Evolutionary conservation across 768 basidiomycete species (phyloP).

Genomic region (Cystoderma amianthinum): DNA sequence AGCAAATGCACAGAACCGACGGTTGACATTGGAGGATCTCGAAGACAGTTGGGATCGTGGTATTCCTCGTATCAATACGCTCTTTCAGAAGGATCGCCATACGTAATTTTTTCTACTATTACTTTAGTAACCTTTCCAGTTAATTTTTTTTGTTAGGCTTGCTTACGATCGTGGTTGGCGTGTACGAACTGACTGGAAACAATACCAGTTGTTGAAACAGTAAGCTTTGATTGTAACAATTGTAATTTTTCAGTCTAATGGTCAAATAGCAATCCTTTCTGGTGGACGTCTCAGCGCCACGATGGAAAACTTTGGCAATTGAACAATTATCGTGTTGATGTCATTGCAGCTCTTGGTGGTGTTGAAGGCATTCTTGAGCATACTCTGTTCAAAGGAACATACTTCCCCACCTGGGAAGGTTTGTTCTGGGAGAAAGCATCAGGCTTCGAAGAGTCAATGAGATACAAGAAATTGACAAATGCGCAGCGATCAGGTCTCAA

Average conservation of each 20-base stretch:
- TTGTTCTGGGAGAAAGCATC: slow-evolving; percentile 99
- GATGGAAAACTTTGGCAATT: slow-evolving; percentile 96
- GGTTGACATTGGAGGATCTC: slow-evolving; percentile 93
- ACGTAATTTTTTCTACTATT: slow-evolving; percentile 42
- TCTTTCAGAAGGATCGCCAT: slow-evolving; percentile 98
- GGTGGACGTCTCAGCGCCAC: slow-evolving; percentile 98
- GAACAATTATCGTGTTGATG: slow-evolving; percentile 98
- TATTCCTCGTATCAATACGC: slow-evolving; percentile 96
- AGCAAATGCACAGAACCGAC: slow-evolving; percentile 97
- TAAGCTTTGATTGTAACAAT: slow-evolving; percentile 33
- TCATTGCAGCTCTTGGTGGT: slow-evolving; percentile 95
- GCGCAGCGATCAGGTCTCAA: slow-evolving; percentile 97
- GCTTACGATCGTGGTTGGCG: slow-evolving; percentile 99
- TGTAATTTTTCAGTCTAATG: too few relatives aligned
- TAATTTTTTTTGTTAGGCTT: slow-evolving; percentile 36
- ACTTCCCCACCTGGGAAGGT: slow-evolving; percentile 96
- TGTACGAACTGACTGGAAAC: slow-evolving; percentile 96
- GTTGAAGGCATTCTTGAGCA: slow-evolving; percentile 96
- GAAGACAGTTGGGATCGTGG: slow-evolving; percentile 99
- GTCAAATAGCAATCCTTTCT: slow-evolving; percentile 94
- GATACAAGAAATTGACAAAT: slow-evolving; percentile 95
- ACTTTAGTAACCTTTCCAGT: background rate
- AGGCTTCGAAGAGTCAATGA: slow-evolving; percentile 94
- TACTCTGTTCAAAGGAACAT: slow-evolving; percentile 95
- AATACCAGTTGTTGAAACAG: slow-evolving; percentile 92